Conservation (phyloP, 139 green algal species). For the Nannochloris sp. region DNA sequence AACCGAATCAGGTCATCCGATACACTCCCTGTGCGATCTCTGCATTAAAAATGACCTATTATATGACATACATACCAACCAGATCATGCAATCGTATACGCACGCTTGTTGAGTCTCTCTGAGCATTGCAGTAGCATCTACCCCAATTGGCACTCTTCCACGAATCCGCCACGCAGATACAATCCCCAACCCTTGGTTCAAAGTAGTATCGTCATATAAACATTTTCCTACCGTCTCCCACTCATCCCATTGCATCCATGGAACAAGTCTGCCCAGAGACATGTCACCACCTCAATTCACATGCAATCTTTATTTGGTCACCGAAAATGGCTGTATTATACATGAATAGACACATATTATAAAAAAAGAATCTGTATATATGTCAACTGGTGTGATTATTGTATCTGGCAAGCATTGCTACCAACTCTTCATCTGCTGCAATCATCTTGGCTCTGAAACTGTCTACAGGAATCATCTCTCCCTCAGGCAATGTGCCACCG, state of each 20-base stretch:
- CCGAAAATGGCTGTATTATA: too few species aligned
- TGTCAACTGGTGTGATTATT: background rate
- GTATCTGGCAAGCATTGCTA: background rate
- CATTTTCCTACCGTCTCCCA: slow-evolving; percentile 40
- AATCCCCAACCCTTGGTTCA: slow-evolving; percentile 11
- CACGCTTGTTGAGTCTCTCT: slow-evolving; percentile 34
- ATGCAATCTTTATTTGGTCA: background rate
- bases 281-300: slow-evolving; percentile 1
- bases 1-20: slow-evolving; percentile 30
- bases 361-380: background rate
- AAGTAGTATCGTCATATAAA: slow-evolving; percentile 26
- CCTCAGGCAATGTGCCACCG: slow-evolving; percentile 14
- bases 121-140: slow-evolving; percentile 52
- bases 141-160: slow-evolving; percentile 53
- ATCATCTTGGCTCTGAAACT: slow-evolving; percentile 18
- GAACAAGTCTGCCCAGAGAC: slow-evolving; percentile 41
- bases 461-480: slow-evolving; percentile 14
- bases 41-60: background rate
- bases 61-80: background rate
- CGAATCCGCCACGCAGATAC: slow-evolving; percentile 43
- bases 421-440: slow-evolving; percentile 8
- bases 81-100: background rate
- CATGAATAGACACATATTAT: too few species aligned
- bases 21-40: background rate
- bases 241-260: slow-evolving; percentile 63